Evolutionary conservation across 768 basidiomycete species (phyloP).

Genomic region (Rhizopogon rudus): DNA sequence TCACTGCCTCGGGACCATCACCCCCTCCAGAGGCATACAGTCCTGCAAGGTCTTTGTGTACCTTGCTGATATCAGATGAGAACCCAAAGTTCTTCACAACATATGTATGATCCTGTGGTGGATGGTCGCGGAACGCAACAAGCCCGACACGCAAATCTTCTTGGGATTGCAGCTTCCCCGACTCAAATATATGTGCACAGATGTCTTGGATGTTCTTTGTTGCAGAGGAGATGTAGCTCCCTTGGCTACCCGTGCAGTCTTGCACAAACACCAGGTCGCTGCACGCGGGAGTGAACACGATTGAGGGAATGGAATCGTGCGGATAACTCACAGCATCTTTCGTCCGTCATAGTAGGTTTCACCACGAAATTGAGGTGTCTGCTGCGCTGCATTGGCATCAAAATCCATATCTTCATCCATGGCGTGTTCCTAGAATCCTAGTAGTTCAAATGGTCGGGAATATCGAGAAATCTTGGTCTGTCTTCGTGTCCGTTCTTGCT

Average conservation of each 20-base stretch:
- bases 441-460: background rate
- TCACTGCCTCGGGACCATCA: slow-evolving; percentile 96
- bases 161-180: slow-evolving; percentile 78
- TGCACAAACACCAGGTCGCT: slow-evolving; percentile 95
- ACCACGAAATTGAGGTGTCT: slow-evolving; percentile 26
- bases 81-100: slow-evolving; percentile 93
- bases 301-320: slow-evolving; percentile 3
- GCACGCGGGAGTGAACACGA: slow-evolving; percentile 15
- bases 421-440: slow-evolving; percentile 12
- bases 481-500: background rate
- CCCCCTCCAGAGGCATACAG: slow-evolving; percentile 89
- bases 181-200: slow-evolving; percentile 91
- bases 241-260: slow-evolving; percentile 92
- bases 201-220: slow-evolving; percentile 97
- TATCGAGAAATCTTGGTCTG: background rate
- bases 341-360: slow-evolving; percentile 37
- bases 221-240: slow-evolving; percentile 87
- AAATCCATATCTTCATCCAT: slow-evolving; percentile 86
- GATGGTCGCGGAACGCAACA: slow-evolving; percentile 94
- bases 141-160: slow-evolving; percentile 92
- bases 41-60: slow-evolving; percentile 77
- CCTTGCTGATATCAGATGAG: slow-evolving; percentile 83
- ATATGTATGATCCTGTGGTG: slow-evolving; percentile 95
- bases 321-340: slow-evolving; percentile 68
- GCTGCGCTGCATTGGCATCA: slow-evolving; percentile 35